Evolutionary conservation across 1,284 basidiomycete genomes (phyloP).

Genomic region (Tilletia setariae): DNA sequence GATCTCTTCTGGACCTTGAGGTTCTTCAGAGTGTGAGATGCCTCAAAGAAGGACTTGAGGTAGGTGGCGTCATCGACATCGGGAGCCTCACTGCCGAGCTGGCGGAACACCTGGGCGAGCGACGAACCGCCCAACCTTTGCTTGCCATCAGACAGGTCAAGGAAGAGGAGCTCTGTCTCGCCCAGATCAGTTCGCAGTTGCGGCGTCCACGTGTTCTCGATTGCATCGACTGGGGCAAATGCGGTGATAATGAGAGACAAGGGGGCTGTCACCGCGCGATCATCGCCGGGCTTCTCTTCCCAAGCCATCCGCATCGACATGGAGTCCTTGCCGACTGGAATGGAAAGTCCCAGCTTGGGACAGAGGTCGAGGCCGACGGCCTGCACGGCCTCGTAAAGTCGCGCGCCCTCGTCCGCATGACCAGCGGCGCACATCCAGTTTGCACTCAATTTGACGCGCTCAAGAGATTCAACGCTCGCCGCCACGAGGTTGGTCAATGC

Average conservation of each 20-base stretch:
- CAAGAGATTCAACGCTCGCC: constrained; percentile 69
- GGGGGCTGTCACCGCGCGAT: constrained; percentile 81
- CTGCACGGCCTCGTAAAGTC: constrained; percentile 85
- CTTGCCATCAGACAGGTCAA: constrained; percentile 82
- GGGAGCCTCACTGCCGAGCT: constrained; percentile 81
- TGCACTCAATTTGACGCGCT: constrained; percentile 84
- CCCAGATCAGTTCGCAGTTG: constrained; percentile 66
- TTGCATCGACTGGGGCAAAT: constrained; percentile 80
- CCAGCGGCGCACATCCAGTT: constrained; percentile 99
- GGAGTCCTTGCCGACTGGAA: constrained; percentile 97
- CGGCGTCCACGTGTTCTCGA: constrained; percentile 86
- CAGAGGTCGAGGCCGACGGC: constrained; percentile 92
- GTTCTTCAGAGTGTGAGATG: constrained; percentile 68
- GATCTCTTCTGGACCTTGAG: constrained; percentile 52
- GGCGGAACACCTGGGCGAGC: constrained; percentile 88
- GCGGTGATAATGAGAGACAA: constrained; percentile 91
- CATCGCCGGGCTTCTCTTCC: constrained; percentile 61
- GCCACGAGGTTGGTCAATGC: constrained; percentile 87
- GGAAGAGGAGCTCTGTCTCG: constrained; percentile 72
- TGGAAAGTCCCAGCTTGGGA: constrained; percentile 85
- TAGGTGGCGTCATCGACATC: constrained; percentile 77
- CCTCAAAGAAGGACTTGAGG: constrained; percentile 78
- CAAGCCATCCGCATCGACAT: constrained; percentile 99
- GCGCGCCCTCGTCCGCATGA: constrained; percentile 83
- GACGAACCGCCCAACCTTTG: constrained; percentile 90